Conservation (phyloP, 352 stramenopile species). For the Globisporangium yorkense region DNA sequence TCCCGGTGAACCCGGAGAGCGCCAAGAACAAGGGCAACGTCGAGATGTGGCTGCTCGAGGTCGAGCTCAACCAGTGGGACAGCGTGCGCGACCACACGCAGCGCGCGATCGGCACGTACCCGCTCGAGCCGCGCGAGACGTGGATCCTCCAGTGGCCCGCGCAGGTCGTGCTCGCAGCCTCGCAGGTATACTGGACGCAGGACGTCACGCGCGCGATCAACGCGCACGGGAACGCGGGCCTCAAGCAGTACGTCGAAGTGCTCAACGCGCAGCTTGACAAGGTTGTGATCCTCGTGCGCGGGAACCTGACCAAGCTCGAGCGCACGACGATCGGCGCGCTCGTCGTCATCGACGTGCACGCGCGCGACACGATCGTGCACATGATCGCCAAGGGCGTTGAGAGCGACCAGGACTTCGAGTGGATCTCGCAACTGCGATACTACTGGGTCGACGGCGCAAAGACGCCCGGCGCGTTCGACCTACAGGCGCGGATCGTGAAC, state of each 20-base stretch:
- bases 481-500: conserved; percentile 88
- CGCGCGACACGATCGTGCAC: conserved; percentile 87
- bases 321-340: conserved; percentile 90
- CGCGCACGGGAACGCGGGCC: conserved; percentile 48
- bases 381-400: conserved; percentile 90
- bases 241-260: conserved; percentile 73
- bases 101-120: conserved; percentile 84
- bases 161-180: conserved; percentile 91
- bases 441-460: conserved; percentile 86
- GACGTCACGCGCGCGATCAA: conserved; percentile 88
- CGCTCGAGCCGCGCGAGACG: conserved; percentile 56
- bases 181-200: conserved; percentile 93
- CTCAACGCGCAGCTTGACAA: conserved; percentile 87
- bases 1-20: conserved; percentile 87
- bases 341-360: conserved; percentile 92
- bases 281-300: conserved; percentile 90
- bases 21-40: conserved; percentile 93
- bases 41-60: conserved; percentile 92
- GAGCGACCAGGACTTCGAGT: conserved; percentile 90
- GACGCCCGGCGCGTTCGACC: conserved; percentile 37
- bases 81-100: conserved; percentile 90
- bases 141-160: conserved; percentile 94
- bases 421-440: conserved; percentile 92
- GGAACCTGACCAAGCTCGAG: conserved; percentile 88
- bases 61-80: conserved; percentile 90